These are phyloP conservation scores for Drosera spatulata DNA, from an alignment of 179 eudicot genomes.

Conservation along the genomic window DNA sequence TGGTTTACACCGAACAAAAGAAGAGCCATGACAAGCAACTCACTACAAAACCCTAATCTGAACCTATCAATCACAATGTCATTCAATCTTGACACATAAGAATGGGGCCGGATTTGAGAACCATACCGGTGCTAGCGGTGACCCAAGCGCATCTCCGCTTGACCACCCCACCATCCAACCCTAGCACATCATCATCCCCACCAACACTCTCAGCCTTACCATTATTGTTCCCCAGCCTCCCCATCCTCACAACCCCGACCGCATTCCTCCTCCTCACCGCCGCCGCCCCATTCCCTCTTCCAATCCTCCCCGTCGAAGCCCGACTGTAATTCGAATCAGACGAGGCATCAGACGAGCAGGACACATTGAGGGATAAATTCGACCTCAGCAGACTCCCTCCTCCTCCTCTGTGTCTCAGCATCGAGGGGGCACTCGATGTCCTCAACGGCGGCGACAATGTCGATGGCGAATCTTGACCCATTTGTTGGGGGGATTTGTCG, in stretches of 20 bases:
- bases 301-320: slow-evolving; percentile 69
- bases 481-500: no score
- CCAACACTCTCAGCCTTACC: slow-evolving; percentile 14
- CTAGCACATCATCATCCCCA: slow-evolving; percentile 18
- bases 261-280: slow-evolving; percentile 35
- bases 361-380: slow-evolving; percentile 53
- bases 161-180: slow-evolving; percentile 21
- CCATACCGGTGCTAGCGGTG: slow-evolving; percentile 66
- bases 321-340: slow-evolving; percentile 79
- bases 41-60: no score
- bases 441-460: no score
- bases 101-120: background rate
- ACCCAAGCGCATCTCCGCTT: slow-evolving; percentile 92
- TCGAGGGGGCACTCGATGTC: no score
- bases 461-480: no score
- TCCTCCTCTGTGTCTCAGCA: background rate
- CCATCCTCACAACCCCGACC: slow-evolving; percentile 14
- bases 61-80: no score
- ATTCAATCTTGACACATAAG: no score
- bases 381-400: no score
- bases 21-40: no score
- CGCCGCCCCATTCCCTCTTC: slow-evolving; percentile 24
- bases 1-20: no score
- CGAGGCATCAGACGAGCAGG: slow-evolving; percentile 93
- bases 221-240: slow-evolving; percentile 22